Evolutionary conservation across 805 yeast genomes (phyloP).

Genomic region (Candida sanyiensis): DNA sequence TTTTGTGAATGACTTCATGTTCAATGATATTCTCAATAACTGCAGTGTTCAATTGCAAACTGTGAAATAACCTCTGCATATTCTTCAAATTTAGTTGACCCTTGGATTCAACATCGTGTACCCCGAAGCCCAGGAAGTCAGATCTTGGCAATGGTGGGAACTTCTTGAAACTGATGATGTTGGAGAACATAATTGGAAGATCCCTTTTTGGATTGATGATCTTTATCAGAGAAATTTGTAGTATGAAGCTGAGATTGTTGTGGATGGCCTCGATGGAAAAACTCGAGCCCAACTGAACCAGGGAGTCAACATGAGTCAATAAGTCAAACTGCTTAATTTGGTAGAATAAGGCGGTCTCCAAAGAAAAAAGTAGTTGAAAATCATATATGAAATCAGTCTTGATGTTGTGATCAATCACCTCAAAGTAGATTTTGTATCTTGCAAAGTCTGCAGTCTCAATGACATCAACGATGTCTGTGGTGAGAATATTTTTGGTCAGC

Average conservation of each 20-base stretch:
- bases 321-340: constrained; percentile 13
- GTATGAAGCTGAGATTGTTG: constrained; percentile 15
- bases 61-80: constrained; percentile 12
- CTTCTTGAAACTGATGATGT: constrained; percentile 12
- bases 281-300: constrained; percentile 20
- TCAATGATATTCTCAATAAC: constrained; percentile 11
- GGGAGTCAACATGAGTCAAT: constrained; percentile 10
- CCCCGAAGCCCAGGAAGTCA: constrained; percentile 16
- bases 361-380: constrained; percentile 13
- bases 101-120: constrained; percentile 6
- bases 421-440: constrained; percentile 22
- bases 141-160: constrained; percentile 26
- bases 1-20: constrained; percentile 5
- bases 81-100: constrained; percentile 15
- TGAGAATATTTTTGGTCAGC: constrained; percentile 7
- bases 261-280: constrained; percentile 18
- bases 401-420: constrained; percentile 24
- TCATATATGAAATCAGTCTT: constrained; percentile 18
- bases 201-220: constrained; percentile 14
- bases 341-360: constrained; percentile 12
- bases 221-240: constrained; percentile 13
- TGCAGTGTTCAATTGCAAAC: constrained; percentile 10
- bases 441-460: constrained; percentile 16
- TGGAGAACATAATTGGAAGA: constrained; percentile 9
- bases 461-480: constrained; percentile 15